These are phyloP conservation scores for Cantharellus cinnabarinus DNA, from an alignment of 768 basidiomycete species.

Conservation along the genomic window DNA sequence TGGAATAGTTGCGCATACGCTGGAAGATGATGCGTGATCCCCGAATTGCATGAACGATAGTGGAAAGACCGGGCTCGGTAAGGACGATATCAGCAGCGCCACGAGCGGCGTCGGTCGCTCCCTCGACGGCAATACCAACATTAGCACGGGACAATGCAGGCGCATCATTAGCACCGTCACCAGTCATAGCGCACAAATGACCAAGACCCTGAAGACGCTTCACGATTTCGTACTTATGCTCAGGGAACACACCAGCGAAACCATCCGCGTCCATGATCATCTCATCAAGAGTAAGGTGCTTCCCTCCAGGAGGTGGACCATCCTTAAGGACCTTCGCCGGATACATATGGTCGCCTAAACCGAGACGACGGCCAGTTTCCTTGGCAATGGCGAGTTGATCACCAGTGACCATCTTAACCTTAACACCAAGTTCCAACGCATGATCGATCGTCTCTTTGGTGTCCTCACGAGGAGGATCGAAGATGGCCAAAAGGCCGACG, in stretches of 20 bases:
- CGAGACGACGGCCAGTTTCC: conserved; percentile 95
- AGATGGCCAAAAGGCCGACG: conserved; percentile 91
- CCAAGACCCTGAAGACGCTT: conserved; percentile 94
- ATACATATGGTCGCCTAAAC: conserved; percentile 98
- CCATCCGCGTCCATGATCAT: conserved; percentile 99
- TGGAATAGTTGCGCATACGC: conserved; percentile 98
- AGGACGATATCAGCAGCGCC: conserved; percentile 97
- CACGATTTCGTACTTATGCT: conserved; percentile 99
- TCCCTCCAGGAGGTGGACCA: conserved; percentile 72
- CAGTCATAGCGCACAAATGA: conserved; percentile 95
- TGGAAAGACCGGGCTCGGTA: conserved; percentile 95
- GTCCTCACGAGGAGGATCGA: conserved; percentile 92
- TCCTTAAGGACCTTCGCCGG: conserved; percentile 98
- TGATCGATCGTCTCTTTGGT: conserved; percentile 99
- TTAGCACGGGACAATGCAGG: conserved; percentile 96
- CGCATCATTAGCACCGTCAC: conserved; percentile 98
- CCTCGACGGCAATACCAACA: conserved; percentile 98
- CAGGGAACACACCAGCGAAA: conserved; percentile 97
- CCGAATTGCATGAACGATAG: conserved; percentile 96
- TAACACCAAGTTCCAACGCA: conserved; percentile 84
- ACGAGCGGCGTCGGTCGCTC: conserved; percentile 96
- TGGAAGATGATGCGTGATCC: conserved; percentile 99
- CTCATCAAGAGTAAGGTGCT: conserved; percentile 71
- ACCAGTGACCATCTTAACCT: conserved; percentile 99
- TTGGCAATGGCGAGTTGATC: conserved; percentile 99